These are phyloP conservation scores for Citrus unshiu DNA, from an alignment of 345 rosid species.

Conservation along the genomic window DNA sequence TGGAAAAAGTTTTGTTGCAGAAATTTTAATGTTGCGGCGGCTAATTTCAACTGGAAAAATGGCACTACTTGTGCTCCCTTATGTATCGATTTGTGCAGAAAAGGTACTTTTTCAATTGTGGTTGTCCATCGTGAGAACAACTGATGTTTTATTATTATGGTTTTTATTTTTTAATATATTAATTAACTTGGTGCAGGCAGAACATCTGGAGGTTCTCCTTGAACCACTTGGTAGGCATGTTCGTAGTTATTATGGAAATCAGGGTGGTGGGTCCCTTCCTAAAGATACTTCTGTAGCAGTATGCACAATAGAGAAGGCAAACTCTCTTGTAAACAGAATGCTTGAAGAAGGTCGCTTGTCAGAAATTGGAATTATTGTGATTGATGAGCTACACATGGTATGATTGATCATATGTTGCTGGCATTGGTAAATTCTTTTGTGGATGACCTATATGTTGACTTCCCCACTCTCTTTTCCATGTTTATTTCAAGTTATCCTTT, in stretches of 20 bases:
- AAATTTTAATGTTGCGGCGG: constrained; percentile 90
- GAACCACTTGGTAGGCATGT: constrained; percentile 94
- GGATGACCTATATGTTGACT: constrained; percentile 8
- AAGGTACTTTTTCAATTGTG: constrained; percentile 47
- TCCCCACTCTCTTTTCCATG: neutral
- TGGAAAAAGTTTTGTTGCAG: constrained; percentile 99
- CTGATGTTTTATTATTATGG: constrained; percentile 13
- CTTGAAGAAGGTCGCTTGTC: constrained; percentile 95
- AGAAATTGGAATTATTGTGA: constrained; percentile 92
- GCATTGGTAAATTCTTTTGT: neutral
- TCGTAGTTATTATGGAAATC: constrained; percentile 88
- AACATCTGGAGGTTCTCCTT: constrained; percentile 83
- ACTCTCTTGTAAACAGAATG: constrained; percentile 77
- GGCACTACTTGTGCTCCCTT: constrained; percentile 94
- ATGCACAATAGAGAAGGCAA: constrained; percentile 99
- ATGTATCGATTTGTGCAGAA: constrained; percentile 92
- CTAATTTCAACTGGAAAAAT: constrained; percentile 77
- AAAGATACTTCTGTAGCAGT: constrained; percentile 97
- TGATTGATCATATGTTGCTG: constrained; percentile 4
- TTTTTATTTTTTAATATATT: neutral
- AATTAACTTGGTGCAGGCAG: constrained; percentile 55
- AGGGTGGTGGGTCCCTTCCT: constrained; percentile 97
- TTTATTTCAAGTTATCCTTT: neutral
- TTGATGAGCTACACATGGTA: constrained; percentile 99
- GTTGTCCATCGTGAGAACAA: constrained; percentile 5